Percentiles rank a stretch among this genome's conserved stretches.
phyloP scores from a whole-genome alignment of 768 basidiomycete genomes.

The Lactarius hengduanensis region DNA sequence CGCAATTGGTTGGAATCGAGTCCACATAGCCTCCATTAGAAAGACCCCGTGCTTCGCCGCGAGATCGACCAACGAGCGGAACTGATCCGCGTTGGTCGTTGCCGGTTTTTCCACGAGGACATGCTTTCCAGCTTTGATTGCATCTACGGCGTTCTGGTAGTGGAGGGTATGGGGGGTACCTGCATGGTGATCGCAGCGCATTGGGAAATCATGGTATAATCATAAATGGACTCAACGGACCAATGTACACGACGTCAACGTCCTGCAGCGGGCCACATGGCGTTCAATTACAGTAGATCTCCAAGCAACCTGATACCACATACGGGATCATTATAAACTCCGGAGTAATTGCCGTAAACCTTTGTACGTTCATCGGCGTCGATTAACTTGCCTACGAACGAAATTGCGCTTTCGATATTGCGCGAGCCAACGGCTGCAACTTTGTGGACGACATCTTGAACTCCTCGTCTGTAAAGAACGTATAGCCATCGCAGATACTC shows the following conservation, averaged over 20 bases:
- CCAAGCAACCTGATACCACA: slow-evolving; percentile 11
- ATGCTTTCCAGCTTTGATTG: slow-evolving; percentile 77
- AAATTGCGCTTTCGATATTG: slow-evolving; percentile 60
- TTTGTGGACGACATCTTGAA: slow-evolving; percentile 65
- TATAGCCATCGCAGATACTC: slow-evolving; percentile 2
- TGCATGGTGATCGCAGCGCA: slow-evolving; percentile 30
- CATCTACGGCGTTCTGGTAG: slow-evolving; percentile 71
- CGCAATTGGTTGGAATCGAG: slow-evolving; percentile 72
- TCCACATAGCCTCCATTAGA: slow-evolving; percentile 94
- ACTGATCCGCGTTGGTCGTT: slow-evolving; percentile 72
- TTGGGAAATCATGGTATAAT: neutral
- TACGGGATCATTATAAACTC: slow-evolving; percentile 31
- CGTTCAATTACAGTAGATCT: neutral
- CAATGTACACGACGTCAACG: slow-evolving; percentile 78
- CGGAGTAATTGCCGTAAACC: slow-evolving; percentile 70
- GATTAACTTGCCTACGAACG: slow-evolving; percentile 59
- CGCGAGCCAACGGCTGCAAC: slow-evolving; percentile 79
- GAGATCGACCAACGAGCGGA: slow-evolving; percentile 66
- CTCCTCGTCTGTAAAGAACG: slow-evolving; percentile 51
- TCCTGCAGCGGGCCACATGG: slow-evolving; percentile 37
- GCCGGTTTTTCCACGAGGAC: slow-evolving; percentile 90
- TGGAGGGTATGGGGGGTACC: slow-evolving; percentile 87
- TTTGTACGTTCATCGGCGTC: slow-evolving; percentile 54
- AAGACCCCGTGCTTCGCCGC: slow-evolving; percentile 80
- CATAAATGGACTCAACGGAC: slow-evolving; percentile 33